Conservation (phyloP, 768 basidiomycete genomes). For the Auriscalpium vulgare region DNA sequence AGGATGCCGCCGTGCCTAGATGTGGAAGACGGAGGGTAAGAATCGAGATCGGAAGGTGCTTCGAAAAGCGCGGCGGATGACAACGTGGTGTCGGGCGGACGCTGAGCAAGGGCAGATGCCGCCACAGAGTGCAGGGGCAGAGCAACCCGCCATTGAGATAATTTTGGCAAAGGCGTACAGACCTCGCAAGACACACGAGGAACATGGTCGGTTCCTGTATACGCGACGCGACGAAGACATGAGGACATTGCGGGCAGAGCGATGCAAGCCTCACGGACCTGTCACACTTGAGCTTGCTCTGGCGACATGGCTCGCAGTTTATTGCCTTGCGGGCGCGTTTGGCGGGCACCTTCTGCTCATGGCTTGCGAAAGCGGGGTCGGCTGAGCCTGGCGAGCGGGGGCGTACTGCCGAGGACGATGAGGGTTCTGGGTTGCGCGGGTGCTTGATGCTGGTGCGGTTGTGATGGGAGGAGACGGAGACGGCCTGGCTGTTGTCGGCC, state of each 20-base stretch:
- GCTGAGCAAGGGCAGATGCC: too few relatives aligned
- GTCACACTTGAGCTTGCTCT: conserved; percentile 85
- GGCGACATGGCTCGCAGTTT: conserved; percentile 84
- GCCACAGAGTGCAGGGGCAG: too few relatives aligned
- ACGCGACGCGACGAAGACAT: too few relatives aligned
- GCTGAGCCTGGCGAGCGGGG: not conserved
- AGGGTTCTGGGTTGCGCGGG: too few relatives aligned
- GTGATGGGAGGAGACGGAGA: too few relatives aligned
- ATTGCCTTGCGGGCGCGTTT: conserved; percentile 84
- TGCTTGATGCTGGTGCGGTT: too few relatives aligned
- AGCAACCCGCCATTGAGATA: not conserved
- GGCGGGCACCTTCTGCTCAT: conserved; percentile 36
- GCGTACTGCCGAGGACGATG: not conserved
- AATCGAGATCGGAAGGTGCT: not conserved
- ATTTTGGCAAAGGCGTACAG: conserved; percentile 17
- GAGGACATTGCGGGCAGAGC: not conserved
- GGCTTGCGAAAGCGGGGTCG: not conserved
- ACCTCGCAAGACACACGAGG: conserved; percentile 81
- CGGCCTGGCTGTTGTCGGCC: too few relatives aligned
- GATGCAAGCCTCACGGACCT: conserved; percentile 37
- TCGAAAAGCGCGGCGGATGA: too few relatives aligned
- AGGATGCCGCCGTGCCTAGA: conserved; percentile 69
- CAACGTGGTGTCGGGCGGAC: too few relatives aligned
- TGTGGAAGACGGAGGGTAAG: conserved; percentile 10
- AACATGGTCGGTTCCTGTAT: conserved; percentile 76